These are phyloP conservation scores for Cardamine chenopodiifolia DNA, from an alignment of 345 rosid genomes.

Conservation along the genomic window DNA sequence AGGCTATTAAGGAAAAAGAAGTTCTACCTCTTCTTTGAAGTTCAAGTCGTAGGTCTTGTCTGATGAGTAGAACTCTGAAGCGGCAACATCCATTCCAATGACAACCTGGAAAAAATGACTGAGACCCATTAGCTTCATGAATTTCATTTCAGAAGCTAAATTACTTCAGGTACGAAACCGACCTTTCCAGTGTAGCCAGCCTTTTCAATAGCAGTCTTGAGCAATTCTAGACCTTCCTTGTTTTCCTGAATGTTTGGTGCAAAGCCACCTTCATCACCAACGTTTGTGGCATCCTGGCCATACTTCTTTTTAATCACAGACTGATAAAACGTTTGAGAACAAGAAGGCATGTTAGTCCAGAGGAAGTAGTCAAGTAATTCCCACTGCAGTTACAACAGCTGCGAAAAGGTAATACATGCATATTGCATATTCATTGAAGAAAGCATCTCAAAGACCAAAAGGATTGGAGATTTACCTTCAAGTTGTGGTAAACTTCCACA, in stretches of 20 bases:
- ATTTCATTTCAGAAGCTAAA: background rate
- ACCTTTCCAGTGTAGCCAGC: conserved; percentile 94
- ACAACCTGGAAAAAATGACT: conserved; percentile 64
- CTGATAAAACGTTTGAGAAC: conserved; percentile 1
- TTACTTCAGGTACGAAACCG: conserved; percentile 21
- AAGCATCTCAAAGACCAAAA: background rate
- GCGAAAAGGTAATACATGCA: background rate
- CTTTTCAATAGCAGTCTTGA: conserved; percentile 86
- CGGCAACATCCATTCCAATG: conserved; percentile 99
- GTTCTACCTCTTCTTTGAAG: conserved; percentile 74
- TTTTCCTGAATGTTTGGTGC: conserved; percentile 99
- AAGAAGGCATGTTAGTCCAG: background rate
- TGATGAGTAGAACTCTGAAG: conserved; percentile 82
- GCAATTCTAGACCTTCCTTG: conserved; percentile 97
- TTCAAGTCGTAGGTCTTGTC: conserved; percentile 88
- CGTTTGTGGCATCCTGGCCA: conserved; percentile 99
- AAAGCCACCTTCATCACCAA: conserved; percentile 98
- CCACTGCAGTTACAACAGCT: background rate
- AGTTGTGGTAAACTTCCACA: conserved; percentile 86
- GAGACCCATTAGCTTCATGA: background rate
- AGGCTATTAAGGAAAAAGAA: background rate
- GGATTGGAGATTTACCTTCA: conserved; percentile 59
- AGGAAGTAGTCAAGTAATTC: background rate
- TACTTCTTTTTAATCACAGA: conserved; percentile 61
- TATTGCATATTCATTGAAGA: background rate